Conservation (phyloP, 495 filamentous ascomycete species). For the Hypoxylon fragiforme region DNA sequence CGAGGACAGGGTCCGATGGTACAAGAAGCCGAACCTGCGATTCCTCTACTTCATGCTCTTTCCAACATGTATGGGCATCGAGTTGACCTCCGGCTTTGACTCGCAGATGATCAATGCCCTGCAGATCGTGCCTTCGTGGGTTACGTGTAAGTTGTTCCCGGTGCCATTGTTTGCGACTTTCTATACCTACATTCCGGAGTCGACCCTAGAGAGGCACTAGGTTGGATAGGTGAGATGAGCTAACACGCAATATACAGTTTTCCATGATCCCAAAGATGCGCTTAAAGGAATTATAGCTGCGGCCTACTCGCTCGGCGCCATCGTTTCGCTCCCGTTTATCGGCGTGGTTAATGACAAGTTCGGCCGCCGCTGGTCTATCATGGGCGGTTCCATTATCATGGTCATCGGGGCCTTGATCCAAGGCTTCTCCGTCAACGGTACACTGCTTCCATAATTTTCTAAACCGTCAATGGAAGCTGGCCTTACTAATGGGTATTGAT, state of each 20-base stretch:
- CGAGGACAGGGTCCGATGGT: conserved; percentile 60
- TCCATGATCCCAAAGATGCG: conserved; percentile 43
- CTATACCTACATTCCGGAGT: too few relatives aligned
- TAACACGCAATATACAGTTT: too few relatives aligned
- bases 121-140: conserved; percentile 62
- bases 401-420: conserved; percentile 60
- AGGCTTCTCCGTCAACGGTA: conserved; percentile 47
- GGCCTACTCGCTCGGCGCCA: conserved; percentile 59
- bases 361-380: conserved; percentile 61
- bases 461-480: neutral
- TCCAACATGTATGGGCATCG: conserved; percentile 65
- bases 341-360: conserved; percentile 60
- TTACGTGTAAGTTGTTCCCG: conserved; percentile 55
- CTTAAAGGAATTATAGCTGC: conserved; percentile 51
- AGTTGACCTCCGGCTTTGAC: conserved; percentile 69
- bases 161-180: too few relatives aligned
- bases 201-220: too few relatives aligned
- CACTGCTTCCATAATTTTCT: too few relatives aligned
- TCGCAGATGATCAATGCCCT: conserved; percentile 67
- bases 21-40: conserved; percentile 65
- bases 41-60: conserved; percentile 65
- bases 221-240: too few relatives aligned
- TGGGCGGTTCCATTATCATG: conserved; percentile 61
- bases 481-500: neutral
- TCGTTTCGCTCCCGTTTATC: conserved; percentile 61